A percentile compares a stretch with the other conserved stretches of the same genome.
phyloP scores from a whole-genome alignment of 768 basidiomycete genomes.

The Rhizopogon sp. region DNA sequence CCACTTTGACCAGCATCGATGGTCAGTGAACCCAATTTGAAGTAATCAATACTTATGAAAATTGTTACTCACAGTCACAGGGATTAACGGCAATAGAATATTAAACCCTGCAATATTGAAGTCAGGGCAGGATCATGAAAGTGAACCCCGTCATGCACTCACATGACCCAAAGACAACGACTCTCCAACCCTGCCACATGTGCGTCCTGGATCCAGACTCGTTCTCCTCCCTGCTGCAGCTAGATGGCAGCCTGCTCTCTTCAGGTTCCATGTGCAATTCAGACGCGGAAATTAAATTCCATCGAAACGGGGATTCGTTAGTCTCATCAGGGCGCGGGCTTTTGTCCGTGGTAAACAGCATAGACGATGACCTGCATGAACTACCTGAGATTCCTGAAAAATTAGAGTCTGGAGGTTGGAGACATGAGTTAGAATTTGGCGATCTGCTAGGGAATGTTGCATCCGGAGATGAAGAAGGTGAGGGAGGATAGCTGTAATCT shows the following conservation, averaged over 20 bases:
- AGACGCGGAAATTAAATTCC: constrained; percentile 22
- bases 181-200: constrained; percentile 47
- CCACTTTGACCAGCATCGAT: constrained; percentile 39
- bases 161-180: constrained; percentile 56
- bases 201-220: constrained; percentile 6
- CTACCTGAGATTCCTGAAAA: constrained; percentile 20
- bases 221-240: constrained; percentile 1
- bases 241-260: neutral
- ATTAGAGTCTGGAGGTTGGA: constrained; percentile 13
- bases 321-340: constrained; percentile 13
- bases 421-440: neutral
- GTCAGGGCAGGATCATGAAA: neutral
- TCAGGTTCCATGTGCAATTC: constrained; percentile 12
- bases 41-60: neutral
- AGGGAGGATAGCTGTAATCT: constrained; percentile 14
- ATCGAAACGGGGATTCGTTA: constrained; percentile 24
- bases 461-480: constrained; percentile 1
- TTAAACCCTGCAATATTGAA: constrained; percentile 56
- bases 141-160: constrained; percentile 14
- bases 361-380: constrained; percentile 18
- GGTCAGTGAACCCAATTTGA: neutral
- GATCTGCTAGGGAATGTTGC: neutral
- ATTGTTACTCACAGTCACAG: constrained; percentile 52
- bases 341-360: constrained; percentile 17
- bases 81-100: constrained; percentile 57